Conservation (phyloP, 208 protist species). For the Crithidia acanthocephali region DNA sequence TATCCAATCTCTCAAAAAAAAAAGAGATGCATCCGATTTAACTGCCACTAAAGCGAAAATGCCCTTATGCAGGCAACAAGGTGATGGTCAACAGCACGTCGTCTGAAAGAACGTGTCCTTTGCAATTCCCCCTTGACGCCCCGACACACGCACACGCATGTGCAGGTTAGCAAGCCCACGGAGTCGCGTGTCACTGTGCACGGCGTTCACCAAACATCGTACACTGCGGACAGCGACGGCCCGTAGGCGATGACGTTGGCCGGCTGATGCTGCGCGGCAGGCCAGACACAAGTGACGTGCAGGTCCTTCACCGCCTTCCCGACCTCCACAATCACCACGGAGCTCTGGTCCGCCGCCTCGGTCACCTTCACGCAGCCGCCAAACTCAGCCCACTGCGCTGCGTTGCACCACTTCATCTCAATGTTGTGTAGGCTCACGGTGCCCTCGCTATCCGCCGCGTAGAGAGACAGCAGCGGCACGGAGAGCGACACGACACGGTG, state of each 20-base stretch:
- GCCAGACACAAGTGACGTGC: constrained; percentile 38
- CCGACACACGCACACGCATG: too few species aligned
- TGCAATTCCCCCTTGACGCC: too few species aligned
- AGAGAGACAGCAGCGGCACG: constrained; percentile 60
- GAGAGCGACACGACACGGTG: constrained; percentile 37
- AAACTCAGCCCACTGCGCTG: constrained; percentile 32
- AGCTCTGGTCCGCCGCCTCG: constrained; percentile 52
- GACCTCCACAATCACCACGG: constrained; percentile 51
- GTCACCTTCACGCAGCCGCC: constrained; percentile 37
- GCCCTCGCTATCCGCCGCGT: constrained; percentile 61
- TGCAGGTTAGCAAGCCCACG: too few species aligned
- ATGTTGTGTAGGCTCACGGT: constrained; percentile 74
- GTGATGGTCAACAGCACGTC: too few species aligned
- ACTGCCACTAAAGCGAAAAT: too few species aligned
- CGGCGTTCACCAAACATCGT: constrained; percentile 36
- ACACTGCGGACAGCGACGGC: constrained; percentile 54
- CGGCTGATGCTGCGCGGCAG: constrained; percentile 20
- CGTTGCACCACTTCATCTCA: constrained; percentile 70
- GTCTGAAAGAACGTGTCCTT: too few species aligned
- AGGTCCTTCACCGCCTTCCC: constrained; percentile 62
- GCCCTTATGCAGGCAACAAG: too few species aligned
- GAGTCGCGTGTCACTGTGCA: too few species aligned
- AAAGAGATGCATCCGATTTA: too few species aligned
- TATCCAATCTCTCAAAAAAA: too few species aligned
- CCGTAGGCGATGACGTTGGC: constrained; percentile 54